These are phyloP conservation scores for Clavispora fructus DNA, from an alignment of 805 yeast genomes.

Conservation along the genomic window DNA sequence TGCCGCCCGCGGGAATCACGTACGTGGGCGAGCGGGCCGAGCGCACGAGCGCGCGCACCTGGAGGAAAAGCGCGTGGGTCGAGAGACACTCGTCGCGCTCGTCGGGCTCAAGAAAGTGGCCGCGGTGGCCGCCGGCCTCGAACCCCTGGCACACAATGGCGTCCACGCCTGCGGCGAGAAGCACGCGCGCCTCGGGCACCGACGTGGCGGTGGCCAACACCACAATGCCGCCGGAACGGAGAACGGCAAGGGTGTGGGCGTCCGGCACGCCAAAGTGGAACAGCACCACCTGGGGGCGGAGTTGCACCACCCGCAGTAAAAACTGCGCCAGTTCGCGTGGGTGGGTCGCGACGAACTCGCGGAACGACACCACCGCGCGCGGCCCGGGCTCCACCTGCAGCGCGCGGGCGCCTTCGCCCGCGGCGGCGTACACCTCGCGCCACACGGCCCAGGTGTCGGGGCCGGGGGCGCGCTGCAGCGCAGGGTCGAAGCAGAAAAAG, in stretches of 20 bases:
- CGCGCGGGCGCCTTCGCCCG: neutral
- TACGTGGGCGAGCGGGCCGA: neutral
- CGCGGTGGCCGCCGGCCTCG: constrained; percentile 67
- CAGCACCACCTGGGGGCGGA: constrained; percentile 41
- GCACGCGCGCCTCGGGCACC: constrained; percentile 34
- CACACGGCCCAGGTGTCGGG: constrained; percentile 18
- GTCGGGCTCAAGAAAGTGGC: constrained; percentile 32
- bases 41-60: constrained; percentile 18
- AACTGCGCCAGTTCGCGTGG: constrained; percentile 13
- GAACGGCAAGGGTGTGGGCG: constrained; percentile 19
- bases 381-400: neutral
- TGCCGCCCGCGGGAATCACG: constrained; percentile 52
- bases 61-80: constrained; percentile 26
- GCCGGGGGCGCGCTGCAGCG: constrained; percentile 11
- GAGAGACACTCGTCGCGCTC: constrained; percentile 29
- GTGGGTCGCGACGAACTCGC: constrained; percentile 21
- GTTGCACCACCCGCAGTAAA: constrained; percentile 12
- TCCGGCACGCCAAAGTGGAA: constrained; percentile 52
- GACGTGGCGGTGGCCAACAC: constrained; percentile 47
- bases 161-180: constrained; percentile 33
- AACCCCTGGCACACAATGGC: constrained; percentile 52
- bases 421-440: constrained; percentile 13
- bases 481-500: constrained; percentile 41
- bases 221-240: constrained; percentile 34
- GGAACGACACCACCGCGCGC: constrained; percentile 25